Base-by-base conservation (phyloP, 257 asterid genomes). In the Dorcoceras hygrometricum region DNA sequence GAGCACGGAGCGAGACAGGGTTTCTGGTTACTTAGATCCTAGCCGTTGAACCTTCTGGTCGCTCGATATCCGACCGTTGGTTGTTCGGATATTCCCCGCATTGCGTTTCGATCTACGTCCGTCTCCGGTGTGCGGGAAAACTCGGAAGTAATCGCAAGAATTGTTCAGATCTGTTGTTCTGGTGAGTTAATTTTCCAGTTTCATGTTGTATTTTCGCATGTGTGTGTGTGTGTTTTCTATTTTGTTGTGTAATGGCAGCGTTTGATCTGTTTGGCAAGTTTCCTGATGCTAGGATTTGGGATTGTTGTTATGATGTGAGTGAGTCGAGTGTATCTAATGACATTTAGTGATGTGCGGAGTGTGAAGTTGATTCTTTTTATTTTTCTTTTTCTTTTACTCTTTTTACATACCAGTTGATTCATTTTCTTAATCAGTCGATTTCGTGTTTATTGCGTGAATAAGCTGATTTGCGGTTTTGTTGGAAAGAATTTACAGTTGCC, bases 161-260 rank as follows among this genome's bases (percentile, higher is more conserved):
- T 36, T 61, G 72, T 69, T 82, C 82, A 85, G 95, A 88, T 86
- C 95, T 87, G 88, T 78, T 73, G 69, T 68, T 79, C 83, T 31
- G 90, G 95, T 91, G 77, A 79, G 91, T 81, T 69, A 65, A 28
- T 74, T 64, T 62, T 19, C 62, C 23, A 62, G 4, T 0, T 46
- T 60, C 75, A 19, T 65, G 56, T 69, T 68, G 23, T 28, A 20
- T 18, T 55, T 68, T n/a, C 50, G 23, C 51, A 26, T 12, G 18
- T 12, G 25, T 12, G 25, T 57, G n/a, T 31, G 8, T 34, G n/a
- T 22, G 8, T 63, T n/a, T 4, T 24, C 5, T 16, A 16, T 53
- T 12, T 25, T 43, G 23, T 64, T 56, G 28, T 39, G 55, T 14
- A 46, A 48, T 23, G 18, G 55, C 23, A 39, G 59, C 31, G 20